Conservation (phyloP, 805 yeast species). For the Ogataea sp. region DNA sequence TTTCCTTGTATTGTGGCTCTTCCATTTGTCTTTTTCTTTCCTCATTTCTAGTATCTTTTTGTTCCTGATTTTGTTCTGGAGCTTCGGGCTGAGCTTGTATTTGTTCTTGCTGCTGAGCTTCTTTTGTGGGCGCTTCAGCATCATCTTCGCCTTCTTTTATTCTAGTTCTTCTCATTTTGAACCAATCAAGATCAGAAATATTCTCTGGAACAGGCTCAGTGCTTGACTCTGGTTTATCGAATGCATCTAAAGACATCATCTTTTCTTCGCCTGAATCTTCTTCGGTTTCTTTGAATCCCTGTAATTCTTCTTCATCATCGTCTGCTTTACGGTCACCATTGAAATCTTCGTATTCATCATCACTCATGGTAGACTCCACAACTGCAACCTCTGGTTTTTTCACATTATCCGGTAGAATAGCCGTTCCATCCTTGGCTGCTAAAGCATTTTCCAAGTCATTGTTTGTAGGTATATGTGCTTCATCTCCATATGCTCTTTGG, state of each 20-base stretch:
- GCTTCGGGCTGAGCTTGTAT: no score
- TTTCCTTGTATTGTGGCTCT: no score
- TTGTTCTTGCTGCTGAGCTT: no score
- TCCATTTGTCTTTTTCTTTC: slow-evolving; percentile 8
- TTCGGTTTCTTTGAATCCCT: background rate
- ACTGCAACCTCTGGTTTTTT: slow-evolving; percentile 22
- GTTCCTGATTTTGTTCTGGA: no score
- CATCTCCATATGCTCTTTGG: slow-evolving; percentile 78
- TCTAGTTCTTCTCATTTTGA: slow-evolving; percentile 64
- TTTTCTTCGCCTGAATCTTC: slow-evolving; percentile 23
- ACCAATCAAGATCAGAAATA: slow-evolving; percentile 82
- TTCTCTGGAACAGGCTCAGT: slow-evolving; percentile 24
- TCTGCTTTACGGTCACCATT: background rate
- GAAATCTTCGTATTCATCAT: slow-evolving; percentile 42
- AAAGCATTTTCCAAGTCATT: slow-evolving; percentile 37
- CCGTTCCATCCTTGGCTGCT: slow-evolving; percentile 12
- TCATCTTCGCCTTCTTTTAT: slow-evolving; percentile 42
- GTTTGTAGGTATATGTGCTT: slow-evolving; percentile 39
- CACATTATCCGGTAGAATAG: slow-evolving; percentile 4
- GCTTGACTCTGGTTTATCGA: slow-evolving; percentile 4
- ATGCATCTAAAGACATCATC: slow-evolving; percentile 28
- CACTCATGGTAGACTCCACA: slow-evolving; percentile 35
- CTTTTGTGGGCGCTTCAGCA: slow-evolving; percentile 7
- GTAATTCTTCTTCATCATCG: slow-evolving; percentile 5
- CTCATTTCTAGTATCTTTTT: no score